Percentiles rank a stretch among this genome's conserved stretches.
phyloP scores from a whole-genome alignment of 805 yeast species.

The Wickerhamiella azymoides region DNA sequence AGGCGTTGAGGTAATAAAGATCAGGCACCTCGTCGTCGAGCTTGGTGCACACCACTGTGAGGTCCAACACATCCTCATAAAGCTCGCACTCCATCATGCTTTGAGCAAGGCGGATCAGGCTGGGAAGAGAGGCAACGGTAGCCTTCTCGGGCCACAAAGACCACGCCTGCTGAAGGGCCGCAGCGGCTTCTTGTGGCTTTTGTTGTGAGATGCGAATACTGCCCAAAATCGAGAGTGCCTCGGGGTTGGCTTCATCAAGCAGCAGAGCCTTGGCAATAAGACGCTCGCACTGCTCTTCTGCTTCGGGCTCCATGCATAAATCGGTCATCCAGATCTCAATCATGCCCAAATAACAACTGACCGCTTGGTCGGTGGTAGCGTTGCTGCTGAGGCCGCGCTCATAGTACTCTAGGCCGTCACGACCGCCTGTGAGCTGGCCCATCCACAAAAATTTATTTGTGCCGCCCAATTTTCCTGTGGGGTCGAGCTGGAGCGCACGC shows the following conservation, averaged over 20 bases:
- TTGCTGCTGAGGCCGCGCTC: slow-evolving; percentile 48
- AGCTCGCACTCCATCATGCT: slow-evolving; percentile 65
- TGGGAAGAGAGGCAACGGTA: slow-evolving; percentile 37
- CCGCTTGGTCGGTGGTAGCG: slow-evolving; percentile 22
- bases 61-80: slow-evolving; percentile 51
- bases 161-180: slow-evolving; percentile 62
- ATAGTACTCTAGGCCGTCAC: slow-evolving; percentile 50
- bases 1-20: slow-evolving; percentile 68
- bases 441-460: slow-evolving; percentile 70
- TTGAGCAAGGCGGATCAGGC: slow-evolving; percentile 57
- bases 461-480: slow-evolving; percentile 47
- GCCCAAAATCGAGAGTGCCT: slow-evolving; percentile 67
- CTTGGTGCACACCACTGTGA: slow-evolving; percentile 53
- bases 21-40: slow-evolving; percentile 79
- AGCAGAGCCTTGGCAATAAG: slow-evolving; percentile 51
- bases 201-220: slow-evolving; percentile 86
- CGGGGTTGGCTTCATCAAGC: slow-evolving; percentile 41
- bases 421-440: slow-evolving; percentile 84
- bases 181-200: slow-evolving; percentile 52
- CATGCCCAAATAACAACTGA: slow-evolving; percentile 67
- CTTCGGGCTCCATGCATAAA: slow-evolving; percentile 83
- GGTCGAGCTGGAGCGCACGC: slow-evolving; percentile 54
- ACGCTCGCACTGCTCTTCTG: slow-evolving; percentile 66
- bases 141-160: slow-evolving; percentile 42
- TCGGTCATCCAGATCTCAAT: slow-evolving; percentile 95